phyloP scores from a whole-genome alignment of 768 basidiomycete genomes.

The Boletus fagicola region DNA sequence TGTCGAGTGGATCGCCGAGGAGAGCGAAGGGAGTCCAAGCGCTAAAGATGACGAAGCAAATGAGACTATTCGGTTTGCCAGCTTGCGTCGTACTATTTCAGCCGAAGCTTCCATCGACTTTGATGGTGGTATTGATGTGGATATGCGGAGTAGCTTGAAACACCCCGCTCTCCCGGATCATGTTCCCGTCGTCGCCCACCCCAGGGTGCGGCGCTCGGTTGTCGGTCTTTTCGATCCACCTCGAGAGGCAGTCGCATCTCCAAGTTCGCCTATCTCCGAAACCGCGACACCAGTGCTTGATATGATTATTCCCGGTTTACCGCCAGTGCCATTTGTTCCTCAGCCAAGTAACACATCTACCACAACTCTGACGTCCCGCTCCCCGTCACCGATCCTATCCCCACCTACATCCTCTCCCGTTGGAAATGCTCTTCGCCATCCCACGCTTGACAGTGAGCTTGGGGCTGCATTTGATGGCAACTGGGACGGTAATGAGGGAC shows the following conservation, averaged over 20 bases:
- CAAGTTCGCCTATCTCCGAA: constrained; percentile 15
- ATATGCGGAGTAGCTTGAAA: constrained; percentile 29
- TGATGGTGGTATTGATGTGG: constrained; percentile 16
- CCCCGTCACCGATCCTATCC: constrained; percentile 21
- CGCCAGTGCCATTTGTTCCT: constrained; percentile 34
- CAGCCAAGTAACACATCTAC: constrained; percentile 29
- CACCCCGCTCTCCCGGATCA: constrained; percentile 13
- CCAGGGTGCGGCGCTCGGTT: constrained; percentile 50
- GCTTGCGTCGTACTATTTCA: constrained; percentile 28
- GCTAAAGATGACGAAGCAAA: constrained; percentile 30
- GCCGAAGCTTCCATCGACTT: constrained; percentile 24
- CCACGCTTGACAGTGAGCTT: constrained; percentile 57
- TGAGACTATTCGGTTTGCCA: constrained; percentile 32
- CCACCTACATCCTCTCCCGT: constrained; percentile 3
- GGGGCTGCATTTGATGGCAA: constrained; percentile 44
- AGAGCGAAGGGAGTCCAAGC: constrained; percentile 36
- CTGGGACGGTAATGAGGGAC: constrained; percentile 15
- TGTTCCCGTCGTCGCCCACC: constrained; percentile 19
- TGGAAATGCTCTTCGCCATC: constrained; percentile 18
- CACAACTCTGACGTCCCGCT: constrained; percentile 12
- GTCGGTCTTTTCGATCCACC: constrained; percentile 58
- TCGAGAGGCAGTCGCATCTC: constrained; percentile 9
- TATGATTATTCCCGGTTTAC: constrained; percentile 36
- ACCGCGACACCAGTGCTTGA: constrained; percentile 24
- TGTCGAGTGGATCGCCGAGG: constrained; percentile 40